Conservation (phyloP, 78 protist species). For the Chrysochromulina tobinii region DNA sequence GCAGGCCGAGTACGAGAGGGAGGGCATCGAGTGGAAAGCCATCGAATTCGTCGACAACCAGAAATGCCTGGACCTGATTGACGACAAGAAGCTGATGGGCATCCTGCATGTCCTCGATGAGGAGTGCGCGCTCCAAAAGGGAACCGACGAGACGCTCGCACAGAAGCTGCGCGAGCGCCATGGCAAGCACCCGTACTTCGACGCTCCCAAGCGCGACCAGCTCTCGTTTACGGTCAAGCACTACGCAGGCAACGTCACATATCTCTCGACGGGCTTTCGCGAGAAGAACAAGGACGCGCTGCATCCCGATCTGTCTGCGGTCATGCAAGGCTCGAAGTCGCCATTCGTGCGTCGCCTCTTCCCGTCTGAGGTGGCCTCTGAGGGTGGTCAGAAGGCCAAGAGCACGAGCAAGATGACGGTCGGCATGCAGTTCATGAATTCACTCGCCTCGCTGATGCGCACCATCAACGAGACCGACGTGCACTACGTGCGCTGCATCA, state of each 20-base stretch:
- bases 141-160: slow-evolving; percentile 6
- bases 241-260: slow-evolving; percentile 91
- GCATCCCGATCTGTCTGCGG: not conserved
- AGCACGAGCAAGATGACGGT: not conserved
- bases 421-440: slow-evolving; percentile 15
- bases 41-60: slow-evolving; percentile 80
- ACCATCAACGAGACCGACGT: slow-evolving; percentile 70
- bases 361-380: not conserved
- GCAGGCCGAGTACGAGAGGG: slow-evolving; percentile 88
- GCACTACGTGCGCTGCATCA: slow-evolving; percentile 90
- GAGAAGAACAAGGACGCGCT: slow-evolving; percentile 84
- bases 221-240: slow-evolving; percentile 58
- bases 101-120: slow-evolving; percentile 38
- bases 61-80: slow-evolving; percentile 31
- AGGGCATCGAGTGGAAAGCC: slow-evolving; percentile 64
- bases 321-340: not conserved
- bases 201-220: not conserved
- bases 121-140: slow-evolving; percentile 28
- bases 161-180: not conserved
- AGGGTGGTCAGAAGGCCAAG: not conserved
- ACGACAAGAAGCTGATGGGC: slow-evolving; percentile 1
- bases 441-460: slow-evolving; percentile 63
- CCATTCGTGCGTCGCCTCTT: not conserved
- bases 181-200: not conserved
- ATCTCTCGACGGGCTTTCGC: slow-evolving; percentile 75